Evolutionary conservation across 1,284 basidiomycete species (phyloP).

Genomic region (Rhodotorula sp.): DNA sequence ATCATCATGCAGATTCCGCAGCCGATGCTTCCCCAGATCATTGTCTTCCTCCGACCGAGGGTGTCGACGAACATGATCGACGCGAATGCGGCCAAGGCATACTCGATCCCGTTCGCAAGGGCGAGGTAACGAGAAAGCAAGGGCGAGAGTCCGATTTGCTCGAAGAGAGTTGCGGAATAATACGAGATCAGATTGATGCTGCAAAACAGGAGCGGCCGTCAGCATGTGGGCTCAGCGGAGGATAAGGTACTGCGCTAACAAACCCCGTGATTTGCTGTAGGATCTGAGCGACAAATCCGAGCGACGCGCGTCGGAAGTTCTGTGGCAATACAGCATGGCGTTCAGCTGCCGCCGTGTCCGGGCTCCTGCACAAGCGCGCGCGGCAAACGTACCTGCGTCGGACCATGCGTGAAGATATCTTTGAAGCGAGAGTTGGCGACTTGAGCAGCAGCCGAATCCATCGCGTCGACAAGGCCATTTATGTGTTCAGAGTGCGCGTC

Average conservation of each 20-base stretch:
- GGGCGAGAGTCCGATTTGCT: constrained; percentile 59
- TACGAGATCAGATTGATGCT: constrained; percentile 33
- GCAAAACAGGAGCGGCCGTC: not conserved
- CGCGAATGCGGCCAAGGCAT: constrained; percentile 58
- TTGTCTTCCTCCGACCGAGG: constrained; percentile 63
- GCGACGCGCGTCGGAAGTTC: constrained; percentile 62
- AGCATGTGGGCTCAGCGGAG: not conserved
- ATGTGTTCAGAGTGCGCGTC: constrained; percentile 5
- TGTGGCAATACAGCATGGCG: constrained; percentile 40
- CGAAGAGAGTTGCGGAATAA: constrained; percentile 59
- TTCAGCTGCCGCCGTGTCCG: not conserved
- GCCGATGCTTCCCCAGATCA: constrained; percentile 67
- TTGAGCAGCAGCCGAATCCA: constrained; percentile 48
- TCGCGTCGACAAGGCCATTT: constrained; percentile 54
- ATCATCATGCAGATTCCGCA: constrained; percentile 51
- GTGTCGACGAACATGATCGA: constrained; percentile 55
- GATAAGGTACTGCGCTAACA: not conserved
- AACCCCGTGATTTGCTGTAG: constrained; percentile 61
- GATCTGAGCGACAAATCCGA: constrained; percentile 64
- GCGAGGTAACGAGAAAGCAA: constrained; percentile 65
- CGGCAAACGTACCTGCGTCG: constrained; percentile 47
- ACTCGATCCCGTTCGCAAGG: constrained; percentile 67
- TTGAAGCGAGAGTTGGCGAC: constrained; percentile 45
- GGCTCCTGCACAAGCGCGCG: too few species aligned
- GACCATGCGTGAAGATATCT: constrained; percentile 62